Conservation (phyloP, 768 basidiomycete genomes). For the Suillus decipiens region DNA sequence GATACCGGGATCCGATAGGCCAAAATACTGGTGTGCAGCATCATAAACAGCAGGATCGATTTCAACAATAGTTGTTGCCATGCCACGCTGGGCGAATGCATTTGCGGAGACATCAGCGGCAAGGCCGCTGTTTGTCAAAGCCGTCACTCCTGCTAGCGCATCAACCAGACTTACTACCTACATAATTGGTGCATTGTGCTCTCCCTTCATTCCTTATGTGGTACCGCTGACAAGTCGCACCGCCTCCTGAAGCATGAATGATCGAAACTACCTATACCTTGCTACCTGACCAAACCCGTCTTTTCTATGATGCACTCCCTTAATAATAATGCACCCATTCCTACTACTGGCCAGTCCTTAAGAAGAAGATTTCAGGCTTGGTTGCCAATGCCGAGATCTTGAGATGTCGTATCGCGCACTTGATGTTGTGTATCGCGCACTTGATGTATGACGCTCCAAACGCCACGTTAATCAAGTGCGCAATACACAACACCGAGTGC, state of each 20-base stretch:
- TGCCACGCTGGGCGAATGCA: conserved; percentile 68
- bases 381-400: too few species aligned
- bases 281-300: too few species aligned
- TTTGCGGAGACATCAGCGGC: conserved; percentile 85
- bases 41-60: conserved; percentile 90
- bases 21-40: conserved; percentile 79
- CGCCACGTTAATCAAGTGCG: too few species aligned
- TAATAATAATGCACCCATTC: too few species aligned
- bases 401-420: too few species aligned
- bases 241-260: conserved; percentile 90
- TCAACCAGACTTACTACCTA: conserved; percentile 35
- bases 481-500: too few species aligned
- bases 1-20: conserved; percentile 63
- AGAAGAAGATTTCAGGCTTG: too few species aligned
- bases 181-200: conserved; percentile 67
- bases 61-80: conserved; percentile 84
- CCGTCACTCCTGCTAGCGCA: conserved; percentile 14
- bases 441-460: too few species aligned
- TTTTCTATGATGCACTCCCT: too few species aligned
- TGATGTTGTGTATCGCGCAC: too few species aligned
- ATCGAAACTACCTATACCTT: too few species aligned
- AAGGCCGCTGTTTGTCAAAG: conserved; percentile 62
- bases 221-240: conserved; percentile 66
- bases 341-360: too few species aligned
- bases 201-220: conserved; percentile 34